Conservation (phyloP, 129 eudicot species). For the Pulicaria dysenterica region DNA sequence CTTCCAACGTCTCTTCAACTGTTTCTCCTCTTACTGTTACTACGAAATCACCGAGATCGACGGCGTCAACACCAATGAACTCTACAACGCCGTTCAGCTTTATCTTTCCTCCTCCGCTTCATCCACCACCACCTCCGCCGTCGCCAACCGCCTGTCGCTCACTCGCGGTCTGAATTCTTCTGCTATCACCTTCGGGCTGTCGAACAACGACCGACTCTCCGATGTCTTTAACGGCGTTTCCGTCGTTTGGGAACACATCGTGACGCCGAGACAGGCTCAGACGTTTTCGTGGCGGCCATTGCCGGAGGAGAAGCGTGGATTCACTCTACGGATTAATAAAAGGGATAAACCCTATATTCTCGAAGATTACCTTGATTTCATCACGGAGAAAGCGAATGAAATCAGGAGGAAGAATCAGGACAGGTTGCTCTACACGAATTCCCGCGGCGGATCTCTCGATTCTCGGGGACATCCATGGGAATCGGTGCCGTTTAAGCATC, state of each 20-base stretch:
- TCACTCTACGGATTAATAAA: constrained; percentile 67
- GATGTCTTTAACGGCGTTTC: constrained; percentile 55
- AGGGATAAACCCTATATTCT: constrained; percentile 47
- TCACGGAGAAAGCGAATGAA: constrained; percentile 66
- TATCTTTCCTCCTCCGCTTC: constrained; percentile 74
- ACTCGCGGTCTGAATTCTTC: constrained; percentile 84
- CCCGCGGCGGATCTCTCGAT: constrained; percentile 85
- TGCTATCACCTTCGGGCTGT: constrained; percentile 70
- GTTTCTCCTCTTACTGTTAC: constrained; percentile 79
- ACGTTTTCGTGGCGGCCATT: constrained; percentile 90
- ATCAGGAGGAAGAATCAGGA: constrained; percentile 69
- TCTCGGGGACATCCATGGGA: constrained; percentile 95
- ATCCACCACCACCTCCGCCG: constrained; percentile 53
- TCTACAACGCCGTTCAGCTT: constrained; percentile 94
- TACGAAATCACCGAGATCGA: constrained; percentile 97
- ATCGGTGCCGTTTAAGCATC: constrained; percentile 95
- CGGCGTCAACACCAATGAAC: constrained; percentile 98
- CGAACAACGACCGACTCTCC: constrained; percentile 75
- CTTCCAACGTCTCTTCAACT: constrained; percentile 65
- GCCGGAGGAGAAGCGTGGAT: constrained; percentile 91
- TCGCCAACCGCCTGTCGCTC: constrained; percentile 59
- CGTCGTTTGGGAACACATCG: constrained; percentile 87
- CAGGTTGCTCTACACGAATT: constrained; percentile 75
- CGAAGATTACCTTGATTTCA: constrained; percentile 63
- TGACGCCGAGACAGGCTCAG: constrained; percentile 69